Evolutionary conservation across 352 stramenopile species (phyloP).

Genomic region (Phytophthora nicotianae): DNA sequence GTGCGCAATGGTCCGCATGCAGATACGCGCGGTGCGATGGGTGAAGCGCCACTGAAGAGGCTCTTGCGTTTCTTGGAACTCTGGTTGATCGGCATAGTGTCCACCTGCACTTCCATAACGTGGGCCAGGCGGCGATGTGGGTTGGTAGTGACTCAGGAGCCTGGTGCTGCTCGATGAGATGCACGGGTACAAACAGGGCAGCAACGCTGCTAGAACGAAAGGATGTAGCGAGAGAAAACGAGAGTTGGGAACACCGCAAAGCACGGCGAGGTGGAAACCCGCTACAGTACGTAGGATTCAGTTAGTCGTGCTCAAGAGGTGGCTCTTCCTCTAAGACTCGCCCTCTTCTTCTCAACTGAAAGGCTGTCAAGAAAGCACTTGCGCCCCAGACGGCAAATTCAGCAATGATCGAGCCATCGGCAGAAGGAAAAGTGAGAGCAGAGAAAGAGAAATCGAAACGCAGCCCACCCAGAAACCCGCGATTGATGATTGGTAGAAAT

Average conservation of each 20-base stretch:
- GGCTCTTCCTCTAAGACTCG: slow-evolving; percentile 21
- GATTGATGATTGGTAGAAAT: slow-evolving; percentile 22
- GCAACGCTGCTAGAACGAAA: slow-evolving; percentile 4
- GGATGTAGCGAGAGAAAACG: background rate
- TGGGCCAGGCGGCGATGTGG: slow-evolving; percentile 7
- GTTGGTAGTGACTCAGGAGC: slow-evolving; percentile 9
- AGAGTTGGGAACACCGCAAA: slow-evolving; percentile 6
- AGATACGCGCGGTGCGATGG: slow-evolving; percentile 34
- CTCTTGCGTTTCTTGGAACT: slow-evolving; percentile 78
- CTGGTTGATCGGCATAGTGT: slow-evolving; percentile 61
- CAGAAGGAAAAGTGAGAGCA: slow-evolving; percentile 42
- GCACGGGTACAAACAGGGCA: slow-evolving; percentile 28
- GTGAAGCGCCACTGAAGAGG: slow-evolving; percentile 30
- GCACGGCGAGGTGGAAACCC: background rate
- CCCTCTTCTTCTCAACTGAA: slow-evolving; percentile 15
- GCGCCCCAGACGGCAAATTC: slow-evolving; percentile 59
- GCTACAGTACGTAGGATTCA: background rate
- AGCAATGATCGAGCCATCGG: slow-evolving; percentile 54
- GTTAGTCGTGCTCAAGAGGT: slow-evolving; percentile 3
- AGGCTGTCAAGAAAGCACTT: slow-evolving; percentile 40
- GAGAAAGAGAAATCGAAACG: slow-evolving; percentile 29
- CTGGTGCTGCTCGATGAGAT: slow-evolving; percentile 14
- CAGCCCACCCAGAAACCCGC: slow-evolving; percentile 26
- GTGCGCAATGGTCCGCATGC: slow-evolving; percentile 20
- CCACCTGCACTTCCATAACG: slow-evolving; percentile 42